Percentiles rank a stretch among this genome's conserved stretches.
phyloP scores from a whole-genome alignment of 2,329 filamentous ascomycete genomes.

The Coleophoma cylindrospora region DNA sequence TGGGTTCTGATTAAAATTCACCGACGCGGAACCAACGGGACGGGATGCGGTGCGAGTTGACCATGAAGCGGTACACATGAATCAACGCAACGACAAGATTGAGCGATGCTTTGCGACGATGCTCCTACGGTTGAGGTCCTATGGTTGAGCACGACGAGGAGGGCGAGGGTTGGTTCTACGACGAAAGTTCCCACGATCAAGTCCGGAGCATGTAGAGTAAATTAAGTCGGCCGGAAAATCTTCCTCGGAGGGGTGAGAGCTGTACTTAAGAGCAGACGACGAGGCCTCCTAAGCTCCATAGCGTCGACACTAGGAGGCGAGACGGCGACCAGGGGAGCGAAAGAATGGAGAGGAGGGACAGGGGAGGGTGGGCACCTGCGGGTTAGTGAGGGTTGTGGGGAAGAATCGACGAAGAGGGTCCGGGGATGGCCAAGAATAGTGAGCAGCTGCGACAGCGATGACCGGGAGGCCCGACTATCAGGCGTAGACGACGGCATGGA shows the following conservation, averaged over 20 bases:
- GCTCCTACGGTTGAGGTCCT: too few species aligned
- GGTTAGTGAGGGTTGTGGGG: neutral
- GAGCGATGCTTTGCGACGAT: too few species aligned
- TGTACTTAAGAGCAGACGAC: slow-evolving; percentile 3
- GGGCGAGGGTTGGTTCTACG: too few species aligned
- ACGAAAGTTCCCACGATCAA: too few species aligned
- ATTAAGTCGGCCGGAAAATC: slow-evolving; percentile 5
- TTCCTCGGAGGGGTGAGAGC: slow-evolving; percentile 5
- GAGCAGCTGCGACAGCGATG: neutral
- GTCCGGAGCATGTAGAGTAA: too few species aligned
- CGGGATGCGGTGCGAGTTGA: neutral
- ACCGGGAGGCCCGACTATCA: neutral
- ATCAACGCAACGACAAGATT: neutral
- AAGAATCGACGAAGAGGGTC: neutral
- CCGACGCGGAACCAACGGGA: neutral
- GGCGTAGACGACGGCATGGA: neutral
- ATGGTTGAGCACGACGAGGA: too few species aligned
- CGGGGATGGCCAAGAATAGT: neutral
- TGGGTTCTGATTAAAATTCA: neutral
- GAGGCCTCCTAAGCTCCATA: neutral
- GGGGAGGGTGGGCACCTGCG: too few species aligned
- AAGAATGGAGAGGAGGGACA: slow-evolving; percentile 1
- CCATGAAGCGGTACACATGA: neutral
- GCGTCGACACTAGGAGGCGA: neutral
- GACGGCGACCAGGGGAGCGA: neutral